Evolutionary conservation across 208 protist genomes (phyloP).

Genomic region (Acanthamoeba lugdunensis): DNA sequence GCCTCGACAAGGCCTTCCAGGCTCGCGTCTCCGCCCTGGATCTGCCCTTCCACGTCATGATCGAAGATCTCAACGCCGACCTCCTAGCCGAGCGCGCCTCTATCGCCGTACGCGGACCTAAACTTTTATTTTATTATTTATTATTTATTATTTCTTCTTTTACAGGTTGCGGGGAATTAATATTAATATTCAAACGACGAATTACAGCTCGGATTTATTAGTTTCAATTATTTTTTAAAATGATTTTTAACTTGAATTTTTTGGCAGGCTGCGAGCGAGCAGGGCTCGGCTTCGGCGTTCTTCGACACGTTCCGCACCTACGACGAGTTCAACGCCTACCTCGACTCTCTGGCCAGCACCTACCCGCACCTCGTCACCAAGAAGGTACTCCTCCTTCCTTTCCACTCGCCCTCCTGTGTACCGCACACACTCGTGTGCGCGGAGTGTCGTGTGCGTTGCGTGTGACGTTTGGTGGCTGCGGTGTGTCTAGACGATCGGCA

Average conservation of each 20-base stretch:
- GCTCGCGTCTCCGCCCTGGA: not conserved
- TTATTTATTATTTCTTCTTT: not conserved
- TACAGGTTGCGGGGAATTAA: not conserved
- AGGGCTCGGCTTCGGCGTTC: not conserved
- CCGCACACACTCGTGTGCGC: no score
- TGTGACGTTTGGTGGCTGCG: not conserved
- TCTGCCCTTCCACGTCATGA: slow-evolving; percentile 2
- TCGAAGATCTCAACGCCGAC: not conserved
- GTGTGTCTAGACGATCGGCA: not conserved
- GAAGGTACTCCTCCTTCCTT: not conserved
- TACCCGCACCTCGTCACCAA: slow-evolving; percentile 22
- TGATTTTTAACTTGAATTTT: not conserved
- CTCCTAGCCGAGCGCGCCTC: not conserved
- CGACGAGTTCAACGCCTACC: slow-evolving; percentile 6
- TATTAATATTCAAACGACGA: not conserved
- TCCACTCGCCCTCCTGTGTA: not conserved
- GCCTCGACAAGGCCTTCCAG: not conserved
- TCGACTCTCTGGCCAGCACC: not conserved
- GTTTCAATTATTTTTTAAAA: not conserved
- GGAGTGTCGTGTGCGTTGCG: not conserved
- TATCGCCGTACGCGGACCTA: not conserved
- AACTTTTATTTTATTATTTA: not conserved
- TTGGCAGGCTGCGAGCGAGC: not conserved
- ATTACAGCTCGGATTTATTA: not conserved
- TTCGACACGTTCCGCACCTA: not conserved